Percentiles rank a stretch among this genome's conserved stretches.
Evolutionary conservation across 2,329 filamentous ascomycete genomes (phyloP).

Genomic region (Aspergillus fijiensis): DNA sequence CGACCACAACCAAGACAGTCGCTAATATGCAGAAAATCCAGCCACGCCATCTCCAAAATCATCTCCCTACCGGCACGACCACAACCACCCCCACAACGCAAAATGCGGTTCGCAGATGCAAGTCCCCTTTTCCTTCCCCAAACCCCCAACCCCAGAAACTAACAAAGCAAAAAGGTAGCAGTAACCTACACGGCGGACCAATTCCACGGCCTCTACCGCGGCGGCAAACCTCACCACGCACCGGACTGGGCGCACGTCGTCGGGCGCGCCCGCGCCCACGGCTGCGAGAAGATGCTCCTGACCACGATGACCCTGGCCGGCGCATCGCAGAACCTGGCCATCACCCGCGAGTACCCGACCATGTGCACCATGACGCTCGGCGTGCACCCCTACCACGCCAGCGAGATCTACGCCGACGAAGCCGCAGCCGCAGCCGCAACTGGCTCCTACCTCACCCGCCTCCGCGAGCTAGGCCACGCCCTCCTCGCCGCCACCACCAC

Average conservation of each 20-base stretch:
- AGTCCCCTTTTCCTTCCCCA: not conserved
- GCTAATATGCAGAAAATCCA: too few relatives aligned
- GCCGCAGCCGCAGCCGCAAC: not conserved
- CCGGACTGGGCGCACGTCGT: slow-evolving; percentile 43
- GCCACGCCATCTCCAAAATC: too few relatives aligned
- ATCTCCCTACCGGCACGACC: too few relatives aligned
- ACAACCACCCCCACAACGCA: too few relatives aligned
- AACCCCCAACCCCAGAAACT: not conserved
- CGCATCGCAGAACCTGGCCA: slow-evolving; percentile 44
- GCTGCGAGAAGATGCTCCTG: slow-evolving; percentile 25
- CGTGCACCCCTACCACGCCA: slow-evolving; percentile 53
- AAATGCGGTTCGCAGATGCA: slow-evolving; percentile 17
- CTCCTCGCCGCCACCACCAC: slow-evolving; percentile 24
- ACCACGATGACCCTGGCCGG: slow-evolving; percentile 44
- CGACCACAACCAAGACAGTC: too few relatives aligned
- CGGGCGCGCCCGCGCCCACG: slow-evolving; percentile 19
- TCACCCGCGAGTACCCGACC: slow-evolving; percentile 25
- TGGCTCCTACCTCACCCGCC: slow-evolving; percentile 13
- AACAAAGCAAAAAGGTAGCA: slow-evolving; percentile 21
- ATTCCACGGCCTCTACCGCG: slow-evolving; percentile 53
- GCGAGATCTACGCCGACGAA: slow-evolving; percentile 39
- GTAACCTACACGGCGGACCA: slow-evolving; percentile 36
- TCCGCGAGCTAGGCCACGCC: slow-evolving; percentile 20
- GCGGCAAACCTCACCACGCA: slow-evolving; percentile 50
- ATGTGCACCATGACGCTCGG: slow-evolving; percentile 52